Evolutionary conservation across 1,139 yeast species (phyloP), one percentile per base, ranked within the genome.

Genomic region (Meyerozyma guilliermondii): DNA sequence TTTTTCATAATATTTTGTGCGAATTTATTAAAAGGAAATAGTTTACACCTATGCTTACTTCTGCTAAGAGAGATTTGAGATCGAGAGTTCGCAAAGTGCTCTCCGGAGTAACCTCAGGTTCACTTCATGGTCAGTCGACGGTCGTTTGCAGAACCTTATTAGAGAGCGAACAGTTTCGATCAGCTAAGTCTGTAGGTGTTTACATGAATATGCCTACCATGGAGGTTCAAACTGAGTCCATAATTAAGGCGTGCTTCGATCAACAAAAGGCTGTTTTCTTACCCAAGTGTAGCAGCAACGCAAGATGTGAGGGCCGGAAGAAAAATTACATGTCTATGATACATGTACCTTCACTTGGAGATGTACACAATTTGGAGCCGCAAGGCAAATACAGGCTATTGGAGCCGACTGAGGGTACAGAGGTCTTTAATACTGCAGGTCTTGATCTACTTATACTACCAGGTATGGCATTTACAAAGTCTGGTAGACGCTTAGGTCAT

Each of bases 391-490:
- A 79, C 57, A 61, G 74, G 29, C 63, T 91, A 22, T 62, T 78
- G 39, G 97, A 91, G 58, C 98, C 98, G 0, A 55, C 50, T 0
- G 50, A 50, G 2, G 76, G 76, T 0, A 53, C 52, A 4, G 64
- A 67, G 45, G 65, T 65, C 0, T 56, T 78, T 49, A 50, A 52
- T 10, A 42, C 58, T 0, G 81, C 64, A 0, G 59, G 76, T 0
- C 61, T 92, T 26, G 97, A 91, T 52, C 55, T 89, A 23, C 67
- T 92, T 7, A 62, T 92, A 2, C 69, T 92, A 0, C 98, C 98
- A 0, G 98, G 95, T 0, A 83, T 92, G 1, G 96, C 88, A 1
- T 91, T 87, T 58, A 73, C 84, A 3, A 51, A 46, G 1, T 42
- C 52, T 7, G 78, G 82, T 40, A 65, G 70, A 28, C 62, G 98